Evolutionary conservation across 352 stramenopile genomes (phyloP).

Genomic region (Phytophthora tentaculata): DNA sequence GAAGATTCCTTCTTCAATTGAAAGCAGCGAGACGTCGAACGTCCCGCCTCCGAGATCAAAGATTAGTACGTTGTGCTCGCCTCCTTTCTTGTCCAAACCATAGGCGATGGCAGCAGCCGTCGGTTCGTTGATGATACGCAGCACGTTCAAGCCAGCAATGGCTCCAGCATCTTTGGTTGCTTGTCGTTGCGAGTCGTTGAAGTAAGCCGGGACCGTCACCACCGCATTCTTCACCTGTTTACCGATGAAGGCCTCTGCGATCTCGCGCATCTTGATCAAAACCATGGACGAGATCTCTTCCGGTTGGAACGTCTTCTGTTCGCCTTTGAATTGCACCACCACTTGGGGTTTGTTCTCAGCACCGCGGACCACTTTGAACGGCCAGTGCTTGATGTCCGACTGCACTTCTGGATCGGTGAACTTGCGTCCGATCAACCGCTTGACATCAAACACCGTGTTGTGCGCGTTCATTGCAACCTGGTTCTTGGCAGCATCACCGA

Average conservation of each 20-base stretch:
- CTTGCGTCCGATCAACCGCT: slow-evolving; percentile 95
- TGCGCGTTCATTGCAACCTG: slow-evolving; percentile 93
- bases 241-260: slow-evolving; percentile 69
- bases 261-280: slow-evolving; percentile 74
- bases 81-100: slow-evolving; percentile 95
- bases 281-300: slow-evolving; percentile 87
- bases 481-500: slow-evolving; percentile 95
- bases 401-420: slow-evolving; percentile 92
- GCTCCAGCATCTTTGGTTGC: slow-evolving; percentile 93
- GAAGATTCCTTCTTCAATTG: slow-evolving; percentile 96
- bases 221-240: slow-evolving; percentile 74
- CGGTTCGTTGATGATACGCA: slow-evolving; percentile 90
- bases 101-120: slow-evolving; percentile 94
- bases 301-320: slow-evolving; percentile 73
- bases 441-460: slow-evolving; percentile 97
- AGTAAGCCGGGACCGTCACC: slow-evolving; percentile 96
- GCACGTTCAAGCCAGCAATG: slow-evolving; percentile 93
- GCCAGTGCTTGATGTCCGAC: slow-evolving; percentile 70
- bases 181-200: slow-evolving; percentile 94
- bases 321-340: slow-evolving; percentile 72
- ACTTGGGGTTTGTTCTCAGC: slow-evolving; percentile 73
- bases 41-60: slow-evolving; percentile 96
- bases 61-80: slow-evolving; percentile 94
- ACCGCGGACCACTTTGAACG: slow-evolving; percentile 67
- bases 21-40: slow-evolving; percentile 94